Base-by-base conservation (phyloP, 2,329 filamentous ascomycete species). In the Esteya vermicola region DNA sequence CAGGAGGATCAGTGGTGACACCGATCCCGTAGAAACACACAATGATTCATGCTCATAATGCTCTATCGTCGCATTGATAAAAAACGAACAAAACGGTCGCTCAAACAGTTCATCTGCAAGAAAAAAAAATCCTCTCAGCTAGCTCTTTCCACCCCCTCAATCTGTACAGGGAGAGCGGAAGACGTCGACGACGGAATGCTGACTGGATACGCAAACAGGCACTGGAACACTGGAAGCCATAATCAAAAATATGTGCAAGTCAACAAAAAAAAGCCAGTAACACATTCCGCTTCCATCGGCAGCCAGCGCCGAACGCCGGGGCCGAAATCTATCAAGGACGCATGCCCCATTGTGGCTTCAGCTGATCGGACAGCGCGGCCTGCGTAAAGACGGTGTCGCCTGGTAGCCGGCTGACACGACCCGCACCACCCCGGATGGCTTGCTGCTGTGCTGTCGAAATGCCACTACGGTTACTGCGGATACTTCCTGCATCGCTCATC, bases 391-490 rank as follows among this genome's bases (percentile, higher is more conserved):
- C 84, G 33, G 79, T 73, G 49, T 88, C 85, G 43, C 76, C 78
- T 0, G 88, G 86, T 45, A 95, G 71, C 37, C 83, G 78, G 55
- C 84, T 91, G 48, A 95, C 75, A 46, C 88, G 82, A 52, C 93
- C 89, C 34, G 85, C 86, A 48, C 88, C 88, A 42, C 65, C 72
- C 48, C 86, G 82, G 51, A 94, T 78, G 51, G 84, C 81, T 45
- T 76, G 65, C 38, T 75, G 62, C 53, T 86, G 74, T 38, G 70
- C 62, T 4, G 75, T 68, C 6, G 85, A 93, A 50, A 93, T 78
- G 38, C 82, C 85, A 33, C 78, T 85, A 37, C 76, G 72, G 63
- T 84, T 85, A 59, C 83, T 84, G 43, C 65, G 62, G 49, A 81
- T 78, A 52, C 75, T 80, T 41, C 78, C 78, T 1, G 76, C 66